Conservation (phyloP, 768 basidiomycete genomes). For the Neoboletus subvelutipes region DNA sequence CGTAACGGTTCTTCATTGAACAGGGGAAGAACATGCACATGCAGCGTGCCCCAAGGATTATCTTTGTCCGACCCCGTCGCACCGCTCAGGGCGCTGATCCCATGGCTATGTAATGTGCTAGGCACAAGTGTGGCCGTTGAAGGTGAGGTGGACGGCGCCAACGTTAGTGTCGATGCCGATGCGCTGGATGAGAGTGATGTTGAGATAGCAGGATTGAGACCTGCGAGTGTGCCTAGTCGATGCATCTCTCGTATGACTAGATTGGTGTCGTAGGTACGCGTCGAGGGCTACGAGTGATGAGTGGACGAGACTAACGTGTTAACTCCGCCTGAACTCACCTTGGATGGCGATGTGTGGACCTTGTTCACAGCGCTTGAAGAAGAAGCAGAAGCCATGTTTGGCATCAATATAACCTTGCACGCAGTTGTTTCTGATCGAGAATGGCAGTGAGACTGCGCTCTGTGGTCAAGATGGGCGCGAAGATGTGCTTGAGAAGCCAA, state of each 20-base stretch:
- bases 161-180: conserved; percentile 45
- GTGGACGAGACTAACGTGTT: conserved; percentile 7
- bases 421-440: conserved; percentile 37
- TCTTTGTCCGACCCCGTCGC: conserved; percentile 47
- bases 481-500: conserved; percentile 25
- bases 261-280: conserved; percentile 77
- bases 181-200: conserved; percentile 43
- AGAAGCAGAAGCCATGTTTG: conserved; percentile 29
- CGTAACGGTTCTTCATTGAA: conserved; percentile 90
- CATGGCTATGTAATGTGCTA: conserved; percentile 36
- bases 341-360: conserved; percentile 34
- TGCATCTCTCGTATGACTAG: conserved; percentile 85
- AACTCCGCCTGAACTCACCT: conserved; percentile 32
- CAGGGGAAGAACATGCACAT: conserved; percentile 84
- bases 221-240: conserved; percentile 63
- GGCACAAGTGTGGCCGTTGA: conserved; percentile 33
- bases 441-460: conserved; percentile 38
- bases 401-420: conserved; percentile 12
- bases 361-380: conserved; percentile 30
- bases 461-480: conserved; percentile 32
- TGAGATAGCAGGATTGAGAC: conserved; percentile 47
- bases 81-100: conserved; percentile 19
- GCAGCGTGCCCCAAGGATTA: conserved; percentile 77
- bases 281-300: conserved; percentile 45
- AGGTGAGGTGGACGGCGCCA: conserved; percentile 39